These are phyloP conservation scores for Mortierella alpina DNA, from an alignment of 192 early-diverging fungal genomes.

Conservation along the genomic window DNA sequence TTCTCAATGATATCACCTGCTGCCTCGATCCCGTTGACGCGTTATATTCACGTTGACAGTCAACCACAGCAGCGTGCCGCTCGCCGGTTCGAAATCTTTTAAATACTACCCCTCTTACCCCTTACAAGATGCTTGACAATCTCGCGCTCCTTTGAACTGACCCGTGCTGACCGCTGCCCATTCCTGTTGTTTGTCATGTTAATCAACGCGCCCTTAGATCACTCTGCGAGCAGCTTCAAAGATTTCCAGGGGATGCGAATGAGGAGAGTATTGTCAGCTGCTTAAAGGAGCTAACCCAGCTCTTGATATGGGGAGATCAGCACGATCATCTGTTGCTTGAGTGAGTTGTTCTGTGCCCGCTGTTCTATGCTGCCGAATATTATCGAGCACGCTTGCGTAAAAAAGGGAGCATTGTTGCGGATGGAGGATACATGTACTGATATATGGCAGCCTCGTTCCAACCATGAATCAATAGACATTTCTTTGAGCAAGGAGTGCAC, in stretches of 20 bases:
- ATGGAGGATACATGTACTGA: no score
- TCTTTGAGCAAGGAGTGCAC: slow-evolving; percentile 55
- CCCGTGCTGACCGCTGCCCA: not conserved
- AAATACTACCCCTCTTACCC: no score
- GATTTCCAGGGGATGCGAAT: slow-evolving; percentile 42
- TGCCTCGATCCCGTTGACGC: no score
- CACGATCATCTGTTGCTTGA: slow-evolving; percentile 42
- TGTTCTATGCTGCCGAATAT: not conserved
- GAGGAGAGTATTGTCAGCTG: slow-evolving; percentile 45
- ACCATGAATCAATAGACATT: slow-evolving; percentile 29
- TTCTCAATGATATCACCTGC: no score
- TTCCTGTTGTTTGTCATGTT: not conserved
- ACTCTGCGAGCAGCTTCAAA: slow-evolving; percentile 41
- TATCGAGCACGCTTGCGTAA: no score
- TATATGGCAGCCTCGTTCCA: not conserved
- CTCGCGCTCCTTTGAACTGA: not conserved
- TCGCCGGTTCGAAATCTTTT: no score
- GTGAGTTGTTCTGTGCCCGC: slow-evolving; percentile 15
- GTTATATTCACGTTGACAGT: no score
- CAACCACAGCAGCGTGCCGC: no score
- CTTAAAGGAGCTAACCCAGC: slow-evolving; percentile 55
- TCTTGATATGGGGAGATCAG: slow-evolving; percentile 57
- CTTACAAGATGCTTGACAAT: not conserved
- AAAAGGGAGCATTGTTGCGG: no score
- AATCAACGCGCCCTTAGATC: not conserved